These are phyloP conservation scores for Dissoconium aciculare DNA, from an alignment of 2,329 filamentous ascomycete species.

Conservation along the genomic window DNA sequence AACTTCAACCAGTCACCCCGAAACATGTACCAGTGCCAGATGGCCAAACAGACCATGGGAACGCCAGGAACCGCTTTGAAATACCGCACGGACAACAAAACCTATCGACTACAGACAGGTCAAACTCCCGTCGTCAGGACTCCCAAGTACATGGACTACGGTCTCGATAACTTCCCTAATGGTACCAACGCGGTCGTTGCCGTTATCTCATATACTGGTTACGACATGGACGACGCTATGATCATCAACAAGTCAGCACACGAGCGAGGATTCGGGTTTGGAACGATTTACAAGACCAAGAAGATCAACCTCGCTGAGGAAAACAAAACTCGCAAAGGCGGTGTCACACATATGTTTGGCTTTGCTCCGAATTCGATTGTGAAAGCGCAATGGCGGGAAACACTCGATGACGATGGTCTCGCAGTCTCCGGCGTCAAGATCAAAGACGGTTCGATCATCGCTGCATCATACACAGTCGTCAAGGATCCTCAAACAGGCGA, in stretches of 20 bases:
- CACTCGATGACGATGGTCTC: constrained; percentile 76
- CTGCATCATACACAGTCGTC: constrained; percentile 77
- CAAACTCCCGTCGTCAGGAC: constrained; percentile 89
- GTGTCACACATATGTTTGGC: constrained; percentile 71
- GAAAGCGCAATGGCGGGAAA: constrained; percentile 52
- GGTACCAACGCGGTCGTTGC: constrained; percentile 90
- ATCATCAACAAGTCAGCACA: constrained; percentile 96
- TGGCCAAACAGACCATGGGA: constrained; percentile 99
- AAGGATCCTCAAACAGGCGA: constrained; percentile 56
- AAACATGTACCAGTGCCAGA: constrained; percentile 96
- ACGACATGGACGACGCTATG: constrained; percentile 99
- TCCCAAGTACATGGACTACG: constrained; percentile 88
- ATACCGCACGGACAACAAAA: constrained; percentile 92
- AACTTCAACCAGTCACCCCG: constrained; percentile 96
- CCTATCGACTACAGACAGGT: constrained; percentile 84
- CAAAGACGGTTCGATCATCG: constrained; percentile 67
- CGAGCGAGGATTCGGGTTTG: constrained; percentile 88
- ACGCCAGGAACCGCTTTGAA: constrained; percentile 74
- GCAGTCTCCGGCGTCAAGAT: constrained; percentile 67
- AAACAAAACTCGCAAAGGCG: constrained; percentile 37
- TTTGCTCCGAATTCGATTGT: constrained; percentile 68
- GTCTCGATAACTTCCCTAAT: constrained; percentile 95
- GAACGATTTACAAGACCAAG: constrained; percentile 96
- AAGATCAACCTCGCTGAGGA: constrained; percentile 76
- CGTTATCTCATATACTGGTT: constrained; percentile 96